phyloP scores from a whole-genome alignment of 2,329 filamentous ascomycete species.

The Trichoderma sp. region DNA sequence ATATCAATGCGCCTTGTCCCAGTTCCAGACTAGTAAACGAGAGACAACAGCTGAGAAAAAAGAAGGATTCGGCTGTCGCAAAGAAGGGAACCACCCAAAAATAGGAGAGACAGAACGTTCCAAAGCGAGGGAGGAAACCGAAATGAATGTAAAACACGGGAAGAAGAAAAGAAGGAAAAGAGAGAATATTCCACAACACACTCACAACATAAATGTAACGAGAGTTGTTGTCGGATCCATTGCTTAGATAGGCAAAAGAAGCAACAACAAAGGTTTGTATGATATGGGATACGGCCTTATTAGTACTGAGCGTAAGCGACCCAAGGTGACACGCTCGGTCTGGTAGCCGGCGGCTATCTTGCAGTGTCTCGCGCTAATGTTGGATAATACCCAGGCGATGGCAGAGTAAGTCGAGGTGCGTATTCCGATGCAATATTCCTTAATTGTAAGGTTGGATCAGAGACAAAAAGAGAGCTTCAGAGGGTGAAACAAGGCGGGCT shows the following conservation, averaged over 20 bases:
- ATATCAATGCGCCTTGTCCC: background rate
- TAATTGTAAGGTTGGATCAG: slow-evolving; percentile 1
- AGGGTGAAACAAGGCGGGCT: slow-evolving; percentile 21
- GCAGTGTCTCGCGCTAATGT: slow-evolving; percentile 4
- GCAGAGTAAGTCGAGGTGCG: background rate
- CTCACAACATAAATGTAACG: slow-evolving; percentile 68
- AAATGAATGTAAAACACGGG: slow-evolving; percentile 24
- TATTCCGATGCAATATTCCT: slow-evolving; percentile 2
- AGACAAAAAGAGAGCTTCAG: background rate
- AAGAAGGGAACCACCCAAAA: slow-evolving; percentile 3
- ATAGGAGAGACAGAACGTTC: slow-evolving; percentile 8
- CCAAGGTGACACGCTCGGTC: background rate
- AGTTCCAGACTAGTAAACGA: slow-evolving; percentile 4
- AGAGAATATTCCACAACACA: slow-evolving; percentile 31
- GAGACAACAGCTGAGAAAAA: slow-evolving; percentile 6
- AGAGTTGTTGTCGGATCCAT: slow-evolving; percentile 65
- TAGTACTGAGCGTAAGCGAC: background rate
- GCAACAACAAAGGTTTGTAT: background rate
- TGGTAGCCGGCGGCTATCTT: slow-evolving; percentile 12
- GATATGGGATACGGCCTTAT: slow-evolving; percentile 8
- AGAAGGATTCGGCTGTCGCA: background rate
- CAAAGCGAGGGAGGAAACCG: slow-evolving; percentile 21
- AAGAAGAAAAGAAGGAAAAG: slow-evolving; percentile 23
- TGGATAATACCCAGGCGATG: background rate
- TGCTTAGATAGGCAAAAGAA: slow-evolving; percentile 20